Conservation (phyloP, 2,329 filamentous ascomycete species). For the Ophiostoma sp. region DNA sequence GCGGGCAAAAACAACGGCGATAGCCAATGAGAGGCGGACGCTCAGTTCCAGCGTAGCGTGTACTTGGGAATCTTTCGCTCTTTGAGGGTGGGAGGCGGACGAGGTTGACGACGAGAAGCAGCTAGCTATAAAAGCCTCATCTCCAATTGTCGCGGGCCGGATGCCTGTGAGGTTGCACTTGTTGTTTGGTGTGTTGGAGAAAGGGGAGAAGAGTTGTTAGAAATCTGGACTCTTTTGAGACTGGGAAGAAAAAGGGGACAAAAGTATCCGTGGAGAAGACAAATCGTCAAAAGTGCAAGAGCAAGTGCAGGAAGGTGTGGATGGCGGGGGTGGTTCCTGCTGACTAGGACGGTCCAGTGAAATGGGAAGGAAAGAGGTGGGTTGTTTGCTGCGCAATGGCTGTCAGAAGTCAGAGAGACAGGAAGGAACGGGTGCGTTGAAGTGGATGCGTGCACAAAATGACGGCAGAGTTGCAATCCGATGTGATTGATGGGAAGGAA, state of each 20-base stretch:
- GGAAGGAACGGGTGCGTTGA: neutral
- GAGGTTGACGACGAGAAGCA: neutral
- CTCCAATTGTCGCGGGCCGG: neutral
- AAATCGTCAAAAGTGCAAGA: neutral
- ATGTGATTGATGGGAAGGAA: neutral
- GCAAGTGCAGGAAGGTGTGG: neutral
- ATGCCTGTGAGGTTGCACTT: neutral
- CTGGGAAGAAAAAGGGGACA: neutral
- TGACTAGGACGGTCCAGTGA: conserved; percentile 2
- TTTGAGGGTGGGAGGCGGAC: neutral
- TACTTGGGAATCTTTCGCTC: neutral
- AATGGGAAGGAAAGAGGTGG: neutral
- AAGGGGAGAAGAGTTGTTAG: neutral
- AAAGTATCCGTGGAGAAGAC: too few relatives aligned
- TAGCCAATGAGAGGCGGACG: neutral
- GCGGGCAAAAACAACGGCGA: conserved; percentile 15
- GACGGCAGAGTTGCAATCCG: neutral
- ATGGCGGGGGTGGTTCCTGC: conserved; percentile 12
- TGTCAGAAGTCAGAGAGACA: neutral
- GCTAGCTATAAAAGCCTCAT: conserved; percentile 14
- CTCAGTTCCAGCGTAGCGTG: neutral
- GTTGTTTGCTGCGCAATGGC: neutral
- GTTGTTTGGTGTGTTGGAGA: neutral
- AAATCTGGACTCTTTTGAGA: neutral
- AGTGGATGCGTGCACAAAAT: neutral